A percentile compares a stretch with the other conserved stretches of the same genome.
These are phyloP conservation scores for Spathaspora passalidarum DNA, from an alignment of 805 yeast genomes.

Conservation along the genomic window DNA sequence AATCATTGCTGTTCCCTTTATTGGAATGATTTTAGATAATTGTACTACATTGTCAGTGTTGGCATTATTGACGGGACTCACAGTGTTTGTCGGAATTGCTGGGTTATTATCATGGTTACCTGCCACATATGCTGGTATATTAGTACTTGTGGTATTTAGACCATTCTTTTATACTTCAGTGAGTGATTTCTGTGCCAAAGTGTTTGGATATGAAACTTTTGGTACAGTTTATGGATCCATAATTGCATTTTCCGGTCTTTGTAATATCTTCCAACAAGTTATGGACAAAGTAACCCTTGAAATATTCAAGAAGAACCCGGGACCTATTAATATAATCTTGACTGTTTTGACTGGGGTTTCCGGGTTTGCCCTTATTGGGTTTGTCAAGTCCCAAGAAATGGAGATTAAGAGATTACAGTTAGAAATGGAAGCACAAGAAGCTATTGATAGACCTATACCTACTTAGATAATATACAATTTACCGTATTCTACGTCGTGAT, in stretches of 20 bases:
- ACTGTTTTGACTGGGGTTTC: slow-evolving; percentile 52
- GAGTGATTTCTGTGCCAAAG: slow-evolving; percentile 87
- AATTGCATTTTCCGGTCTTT: slow-evolving; percentile 78
- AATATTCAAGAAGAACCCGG: slow-evolving; percentile 68
- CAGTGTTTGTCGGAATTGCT: slow-evolving; percentile 64
- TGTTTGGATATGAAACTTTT: slow-evolving; percentile 88
- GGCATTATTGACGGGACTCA: slow-evolving; percentile 47
- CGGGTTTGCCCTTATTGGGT: slow-evolving; percentile 44
- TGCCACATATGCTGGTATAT: slow-evolving; percentile 66
- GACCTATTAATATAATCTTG: slow-evolving; percentile 65
- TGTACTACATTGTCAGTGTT: slow-evolving; percentile 60
- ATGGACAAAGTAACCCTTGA: slow-evolving; percentile 72
- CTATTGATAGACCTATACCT: slow-evolving; percentile 48
- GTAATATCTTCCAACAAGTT: slow-evolving; percentile 67
- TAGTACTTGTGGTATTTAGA: slow-evolving; percentile 73
- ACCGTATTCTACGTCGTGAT: slow-evolving; percentile 6
- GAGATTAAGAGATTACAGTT: slow-evolving; percentile 48
- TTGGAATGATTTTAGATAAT: slow-evolving; percentile 77
- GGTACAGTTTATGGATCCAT: slow-evolving; percentile 89
- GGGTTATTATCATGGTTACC: slow-evolving; percentile 60
- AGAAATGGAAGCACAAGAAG: slow-evolving; percentile 63
- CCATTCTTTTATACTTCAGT: slow-evolving; percentile 93
- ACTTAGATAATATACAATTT: slow-evolving; percentile 13
- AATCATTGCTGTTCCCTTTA: slow-evolving; percentile 78
- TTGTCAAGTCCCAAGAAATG: slow-evolving; percentile 40